Percentiles rank a stretch among this genome's conserved stretches.
Conservation (phyloP, 441 rosid genomes). For the Mallotus japonicus region DNA sequence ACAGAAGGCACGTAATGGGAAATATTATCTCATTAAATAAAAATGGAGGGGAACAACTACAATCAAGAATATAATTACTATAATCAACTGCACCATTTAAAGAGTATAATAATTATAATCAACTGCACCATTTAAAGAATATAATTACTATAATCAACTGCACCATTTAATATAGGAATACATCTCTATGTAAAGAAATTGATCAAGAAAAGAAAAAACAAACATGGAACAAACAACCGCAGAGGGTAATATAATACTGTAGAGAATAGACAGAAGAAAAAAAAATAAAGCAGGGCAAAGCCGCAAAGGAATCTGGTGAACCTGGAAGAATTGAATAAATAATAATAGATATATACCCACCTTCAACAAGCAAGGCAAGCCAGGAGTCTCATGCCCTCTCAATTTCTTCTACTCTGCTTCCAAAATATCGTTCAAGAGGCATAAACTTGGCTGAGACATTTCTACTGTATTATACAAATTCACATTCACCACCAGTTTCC, state of each 20-base stretch:
- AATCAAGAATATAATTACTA: neutral
- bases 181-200: constrained; percentile 11
- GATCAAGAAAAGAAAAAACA: neutral
- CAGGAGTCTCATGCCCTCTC: constrained; percentile 8
- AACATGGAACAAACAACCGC: constrained; percentile 21
- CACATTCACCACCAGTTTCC: constrained; percentile 11
- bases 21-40: neutral
- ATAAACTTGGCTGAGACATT: neutral
- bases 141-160: neutral
- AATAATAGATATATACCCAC: constrained; percentile 23
- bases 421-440: neutral
- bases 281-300: neutral
- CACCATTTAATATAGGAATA: constrained; percentile 12
- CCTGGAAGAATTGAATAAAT: constrained; percentile 21
- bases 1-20: neutral
- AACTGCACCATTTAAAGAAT: neutral
- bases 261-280: constrained; percentile 9
- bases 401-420: neutral
- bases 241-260: constrained; percentile 7
- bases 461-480: constrained; percentile 30
- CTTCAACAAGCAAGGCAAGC: constrained; percentile 18
- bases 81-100: neutral
- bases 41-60: neutral
- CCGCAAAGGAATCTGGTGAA: neutral
- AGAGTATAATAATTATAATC: neutral